Evolutionary conservation across 2,329 filamentous ascomycete species (phyloP), one percentile per base, ranked within the genome.

Genomic region (Fusarium caatingaense): DNA sequence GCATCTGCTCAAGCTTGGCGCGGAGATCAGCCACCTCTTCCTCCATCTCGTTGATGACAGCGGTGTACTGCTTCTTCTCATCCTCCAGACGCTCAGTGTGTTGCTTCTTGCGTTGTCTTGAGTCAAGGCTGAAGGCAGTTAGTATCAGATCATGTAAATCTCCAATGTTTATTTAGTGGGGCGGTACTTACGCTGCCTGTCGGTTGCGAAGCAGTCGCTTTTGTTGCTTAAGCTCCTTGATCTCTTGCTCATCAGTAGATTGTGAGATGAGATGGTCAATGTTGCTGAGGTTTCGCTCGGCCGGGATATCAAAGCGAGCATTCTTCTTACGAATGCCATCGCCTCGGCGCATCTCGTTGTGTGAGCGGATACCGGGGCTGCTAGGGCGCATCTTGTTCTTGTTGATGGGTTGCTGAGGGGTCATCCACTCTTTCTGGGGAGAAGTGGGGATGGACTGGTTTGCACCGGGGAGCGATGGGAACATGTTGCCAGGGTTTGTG

Each of bases 241-340:
- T 92, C 84, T 97, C 92, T 72, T 96, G 90, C 77, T 98, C 95
- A 80, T 97, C 92, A 59, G 89, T 93, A 37, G 93, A 95, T 81
- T 93, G 90, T 56, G 91, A 87, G 80, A 99, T 98, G 77, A 98
- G 87, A 66, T 93, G 88, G 80, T 99, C 96, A 81, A 99, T 98
- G 83, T 97, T 98, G 85, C 88, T 91, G 74, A 99, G 88, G 77
- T 94, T 98, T 68, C 94, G 89, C 83, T 98, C 96, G 46, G 93
- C 90, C 12, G 96, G 96, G 73, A 99, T 99, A 77, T 98, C 95
- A 81, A 98, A 98, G 73, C 95, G 92, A 71, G 94, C 94, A 78
- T 98, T 99, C 91, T 98, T 98, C 90, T 99, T 99, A 76, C 96
- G 89, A 80, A 98, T 97, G 66, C 96, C 93, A 74, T 97, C 94